Conservation (phyloP, 1,139 yeast genomes). For the Hanseniaspora uvarum region DNA sequence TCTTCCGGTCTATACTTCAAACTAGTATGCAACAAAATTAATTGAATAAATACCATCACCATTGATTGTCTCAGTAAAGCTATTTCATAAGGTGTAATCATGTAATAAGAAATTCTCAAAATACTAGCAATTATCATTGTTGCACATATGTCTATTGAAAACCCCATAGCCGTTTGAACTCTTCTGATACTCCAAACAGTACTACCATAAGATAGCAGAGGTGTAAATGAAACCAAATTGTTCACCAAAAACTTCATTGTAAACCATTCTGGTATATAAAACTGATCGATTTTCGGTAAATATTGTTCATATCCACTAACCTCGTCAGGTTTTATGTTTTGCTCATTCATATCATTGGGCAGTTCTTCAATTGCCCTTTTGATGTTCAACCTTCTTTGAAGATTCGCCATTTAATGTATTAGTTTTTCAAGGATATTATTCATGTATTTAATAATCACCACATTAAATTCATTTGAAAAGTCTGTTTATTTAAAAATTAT, state of each 20-base stretch:
- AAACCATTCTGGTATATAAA: constrained; percentile 38
- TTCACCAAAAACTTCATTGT: constrained; percentile 35
- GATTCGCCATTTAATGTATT: not conserved
- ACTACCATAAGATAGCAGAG: constrained; percentile 75
- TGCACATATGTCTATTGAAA: constrained; percentile 79
- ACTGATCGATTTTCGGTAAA: constrained; percentile 33
- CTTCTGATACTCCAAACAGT: constrained; percentile 61
- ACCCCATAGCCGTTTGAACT: constrained; percentile 61
- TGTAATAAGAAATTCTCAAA: constrained; percentile 62
- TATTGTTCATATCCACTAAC: constrained; percentile 22
- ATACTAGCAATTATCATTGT: constrained; percentile 77
- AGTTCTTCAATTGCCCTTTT: not conserved
- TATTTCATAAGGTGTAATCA: constrained; percentile 68
- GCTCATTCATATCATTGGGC: not conserved
- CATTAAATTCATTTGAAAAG: not conserved
- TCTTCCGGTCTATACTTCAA: constrained; percentile 45
- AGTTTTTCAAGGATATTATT: not conserved
- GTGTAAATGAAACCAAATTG: constrained; percentile 55
- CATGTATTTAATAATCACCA: not conserved
- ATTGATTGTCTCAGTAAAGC: constrained; percentile 66
- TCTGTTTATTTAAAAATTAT: not conserved
- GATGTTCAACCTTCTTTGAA: not conserved
- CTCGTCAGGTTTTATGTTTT: constrained; percentile 8
- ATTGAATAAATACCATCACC: constrained; percentile 68
- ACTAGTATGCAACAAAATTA: constrained; percentile 51